phyloP scores from a whole-genome alignment of 2,329 filamentous ascomycete genomes.

The Ascochyta clinopodiicola region DNA sequence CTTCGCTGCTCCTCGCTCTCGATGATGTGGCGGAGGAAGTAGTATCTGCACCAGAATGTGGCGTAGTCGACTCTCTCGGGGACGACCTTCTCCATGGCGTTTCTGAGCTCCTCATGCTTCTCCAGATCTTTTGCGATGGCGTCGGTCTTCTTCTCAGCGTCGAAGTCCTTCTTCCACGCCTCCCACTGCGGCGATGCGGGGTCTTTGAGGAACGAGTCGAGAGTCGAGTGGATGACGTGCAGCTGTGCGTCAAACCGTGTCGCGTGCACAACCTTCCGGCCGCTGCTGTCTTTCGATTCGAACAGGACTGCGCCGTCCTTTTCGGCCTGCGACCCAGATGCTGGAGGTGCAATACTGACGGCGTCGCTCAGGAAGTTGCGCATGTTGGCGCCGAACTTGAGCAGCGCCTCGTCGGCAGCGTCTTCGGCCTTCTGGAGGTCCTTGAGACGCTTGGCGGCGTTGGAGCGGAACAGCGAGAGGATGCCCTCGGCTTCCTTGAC shows the following conservation, averaged over 20 bases:
- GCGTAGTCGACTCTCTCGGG: slow-evolving; percentile 88
- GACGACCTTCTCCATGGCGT: slow-evolving; percentile 95
- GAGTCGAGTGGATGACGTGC: slow-evolving; percentile 88
- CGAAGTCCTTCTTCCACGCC: slow-evolving; percentile 75
- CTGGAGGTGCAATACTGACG: slow-evolving; percentile 82
- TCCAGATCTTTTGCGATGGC: slow-evolving; percentile 82
- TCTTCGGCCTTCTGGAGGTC: slow-evolving; percentile 93
- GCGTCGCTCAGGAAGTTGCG: slow-evolving; percentile 90
- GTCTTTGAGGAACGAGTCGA: slow-evolving; percentile 81
- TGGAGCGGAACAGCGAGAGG: slow-evolving; percentile 75
- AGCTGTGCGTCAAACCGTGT: slow-evolving; percentile 94
- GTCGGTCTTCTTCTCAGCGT: slow-evolving; percentile 82
- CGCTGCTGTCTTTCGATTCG: slow-evolving; percentile 88
- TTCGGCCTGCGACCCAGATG: slow-evolving; percentile 55
- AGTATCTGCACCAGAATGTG: slow-evolving; percentile 93
- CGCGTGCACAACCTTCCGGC: slow-evolving; percentile 92
- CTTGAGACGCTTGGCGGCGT: slow-evolving; percentile 83
- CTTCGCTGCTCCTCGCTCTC: slow-evolving; percentile 90
- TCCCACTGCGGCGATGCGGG: slow-evolving; percentile 77
- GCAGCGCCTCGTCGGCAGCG: slow-evolving; percentile 90
- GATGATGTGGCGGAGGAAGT: slow-evolving; percentile 90
- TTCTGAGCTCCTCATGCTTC: slow-evolving; percentile 82
- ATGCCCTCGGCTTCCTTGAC: slow-evolving; percentile 67
- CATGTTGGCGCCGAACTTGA: slow-evolving; percentile 90
- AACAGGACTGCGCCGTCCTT: slow-evolving; percentile 71